Conservation (phyloP, 352 stramenopile species). For the Thraustochytrium striatum region DNA sequence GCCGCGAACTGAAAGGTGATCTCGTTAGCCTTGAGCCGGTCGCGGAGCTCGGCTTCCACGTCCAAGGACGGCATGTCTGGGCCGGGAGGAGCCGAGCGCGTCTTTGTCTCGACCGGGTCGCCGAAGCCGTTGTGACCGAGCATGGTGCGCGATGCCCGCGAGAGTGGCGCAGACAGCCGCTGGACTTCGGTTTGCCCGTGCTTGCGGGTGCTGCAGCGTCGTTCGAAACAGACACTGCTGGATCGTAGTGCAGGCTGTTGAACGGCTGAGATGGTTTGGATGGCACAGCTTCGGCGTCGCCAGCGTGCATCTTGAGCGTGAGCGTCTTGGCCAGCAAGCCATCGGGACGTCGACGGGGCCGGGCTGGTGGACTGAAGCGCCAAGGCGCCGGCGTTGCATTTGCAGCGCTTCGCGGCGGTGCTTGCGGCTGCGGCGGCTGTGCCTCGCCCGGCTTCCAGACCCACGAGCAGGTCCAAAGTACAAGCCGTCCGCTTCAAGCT, state of each 20-base stretch:
- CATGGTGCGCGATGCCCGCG: conserved; percentile 71
- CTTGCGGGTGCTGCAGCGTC: too few relatives aligned
- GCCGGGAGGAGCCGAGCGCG: not conserved
- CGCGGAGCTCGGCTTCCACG: conserved; percentile 65
- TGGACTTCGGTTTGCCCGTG: too few relatives aligned
- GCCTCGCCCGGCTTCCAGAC: too few relatives aligned
- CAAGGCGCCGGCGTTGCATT: too few relatives aligned
- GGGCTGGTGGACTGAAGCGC: too few relatives aligned
- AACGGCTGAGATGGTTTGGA: not conserved
- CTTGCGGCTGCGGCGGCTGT: too few relatives aligned
- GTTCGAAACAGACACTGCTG: conserved; percentile 3
- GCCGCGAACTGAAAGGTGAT: conserved; percentile 83
- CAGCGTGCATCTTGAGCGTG: conserved; percentile 19
- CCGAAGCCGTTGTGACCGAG: conserved; percentile 75
- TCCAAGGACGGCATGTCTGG: conserved; percentile 44
- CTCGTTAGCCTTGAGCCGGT: conserved; percentile 72
- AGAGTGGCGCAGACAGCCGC: conserved; percentile 68
- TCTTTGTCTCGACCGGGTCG: conserved; percentile 53
- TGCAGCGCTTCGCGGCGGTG: too few relatives aligned
- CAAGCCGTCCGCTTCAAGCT: too few relatives aligned
- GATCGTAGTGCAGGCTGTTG: not conserved
- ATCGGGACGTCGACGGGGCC: too few relatives aligned
- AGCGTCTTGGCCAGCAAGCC: conserved; percentile 2
- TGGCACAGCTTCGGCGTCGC: not conserved
- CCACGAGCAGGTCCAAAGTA: too few relatives aligned